Evolutionary conservation across 768 basidiomycete genomes (phyloP), one percentile per base, ranked within the genome.

Genomic region (Kwoniella dendrophila): DNA sequence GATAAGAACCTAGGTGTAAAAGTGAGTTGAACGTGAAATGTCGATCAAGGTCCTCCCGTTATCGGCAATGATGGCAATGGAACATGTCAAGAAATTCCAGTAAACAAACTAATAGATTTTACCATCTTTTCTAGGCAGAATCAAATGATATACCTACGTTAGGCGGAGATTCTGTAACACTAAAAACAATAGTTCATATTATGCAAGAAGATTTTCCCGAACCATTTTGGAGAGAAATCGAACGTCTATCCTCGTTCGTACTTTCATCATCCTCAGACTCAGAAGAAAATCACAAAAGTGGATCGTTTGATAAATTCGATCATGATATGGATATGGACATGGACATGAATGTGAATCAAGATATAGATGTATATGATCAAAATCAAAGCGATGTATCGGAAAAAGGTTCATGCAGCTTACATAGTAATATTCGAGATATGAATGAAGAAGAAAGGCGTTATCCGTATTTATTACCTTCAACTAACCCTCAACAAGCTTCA

Each of bases 1-100:
- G 73, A 75, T 33, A 51, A 54, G 47, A 73, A 73, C 45, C 61
- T 75, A 5, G 41, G 53, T 50, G 67, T 67, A 20, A 43, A 61
- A 49, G 49, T 57, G 47, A 44, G 38, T 43, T 38, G 22, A 18
- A 20, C 10, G 10, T 26, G 36, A 14, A 41, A 49, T 4, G 3
- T 44, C n/a, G n/a, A n/a, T n/a, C n/a, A n/a, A n/a, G n/a, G n/a
- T n/a, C n/a, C n/a, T n/a, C n/a, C n/a, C n/a, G n/a, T n/a, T n/a
- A n/a, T n/a, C n/a, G n/a, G n/a, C n/a, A n/a, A n/a, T n/a, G n/a
- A n/a, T n/a, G n/a, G 41, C 22, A 24, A 10, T 32, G 40, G 32
- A 16, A 29, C 18, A 40, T 22, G 10, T 56, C 20, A 32, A 24
- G 11, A 22, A 20, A 18, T 6, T 22, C 4, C 26, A 30, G n/a